phyloP scores from a whole-genome alignment of 352 stramenopile genomes.

The Phytophthora pistaciae region DNA sequence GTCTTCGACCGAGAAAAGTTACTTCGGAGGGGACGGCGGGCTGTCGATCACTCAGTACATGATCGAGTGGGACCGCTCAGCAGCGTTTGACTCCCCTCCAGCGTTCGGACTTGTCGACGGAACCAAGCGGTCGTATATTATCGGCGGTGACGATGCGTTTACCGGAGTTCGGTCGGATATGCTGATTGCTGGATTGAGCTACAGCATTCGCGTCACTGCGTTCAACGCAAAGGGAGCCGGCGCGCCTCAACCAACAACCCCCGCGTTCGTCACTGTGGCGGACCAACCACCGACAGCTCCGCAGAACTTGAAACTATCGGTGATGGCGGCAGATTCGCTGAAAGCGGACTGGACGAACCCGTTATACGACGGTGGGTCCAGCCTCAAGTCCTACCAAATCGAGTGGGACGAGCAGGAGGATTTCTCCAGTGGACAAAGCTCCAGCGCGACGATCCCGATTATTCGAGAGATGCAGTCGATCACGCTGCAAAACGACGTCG shows the following conservation, averaged over 20 bases:
- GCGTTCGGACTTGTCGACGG: conserved; percentile 67
- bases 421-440: conserved; percentile 77
- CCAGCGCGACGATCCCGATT: conserved; percentile 80
- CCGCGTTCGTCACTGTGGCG: not conserved
- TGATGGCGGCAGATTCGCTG: conserved; percentile 46
- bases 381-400: conserved; percentile 75
- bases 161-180: conserved; percentile 90
- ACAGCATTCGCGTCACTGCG: conserved; percentile 77
- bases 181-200: conserved; percentile 80
- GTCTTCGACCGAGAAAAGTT: conserved; percentile 82
- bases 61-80: conserved; percentile 95
- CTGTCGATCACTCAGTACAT: conserved; percentile 95
- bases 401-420: conserved; percentile 87
- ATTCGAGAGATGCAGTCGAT: conserved; percentile 94
- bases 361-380: conserved; percentile 92
- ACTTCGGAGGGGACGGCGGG: conserved; percentile 93
- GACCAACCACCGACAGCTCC: not conserved
- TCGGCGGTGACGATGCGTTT: conserved; percentile 93
- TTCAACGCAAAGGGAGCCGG: conserved; percentile 85
- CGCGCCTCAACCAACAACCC: not conserved
- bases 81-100: conserved; percentile 91
- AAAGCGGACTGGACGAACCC: conserved; percentile 90
- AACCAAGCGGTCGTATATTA: conserved; percentile 71
- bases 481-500: conserved; percentile 76
- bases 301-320: not conserved